A percentile compares a stretch with the other conserved stretches of the same genome.
phyloP scores from a whole-genome alignment of 768 basidiomycete species.

The Cyclocybe cylindracea region DNA sequence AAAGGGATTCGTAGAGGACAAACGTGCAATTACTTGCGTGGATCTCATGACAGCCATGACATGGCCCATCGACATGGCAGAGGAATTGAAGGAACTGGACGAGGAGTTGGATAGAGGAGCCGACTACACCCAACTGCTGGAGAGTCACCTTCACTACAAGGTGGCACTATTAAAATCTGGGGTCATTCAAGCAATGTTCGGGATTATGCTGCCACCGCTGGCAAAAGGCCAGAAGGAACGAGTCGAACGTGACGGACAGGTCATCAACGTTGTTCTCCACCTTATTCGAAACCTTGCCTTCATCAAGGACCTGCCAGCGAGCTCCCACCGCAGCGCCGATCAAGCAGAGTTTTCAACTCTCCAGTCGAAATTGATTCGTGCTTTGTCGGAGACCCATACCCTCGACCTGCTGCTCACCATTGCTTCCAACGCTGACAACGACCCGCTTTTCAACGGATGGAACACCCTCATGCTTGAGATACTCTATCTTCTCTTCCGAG shows the following conservation, averaged over 20 bases:
- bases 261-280: conserved; percentile 87
- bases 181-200: conserved; percentile 71
- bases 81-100: conserved; percentile 91
- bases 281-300: conserved; percentile 92
- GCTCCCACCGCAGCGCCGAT: conserved; percentile 72
- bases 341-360: conserved; percentile 77
- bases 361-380: conserved; percentile 74
- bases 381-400: conserved; percentile 70
- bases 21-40: conserved; percentile 77
- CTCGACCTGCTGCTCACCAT: conserved; percentile 83
- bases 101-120: conserved; percentile 78
- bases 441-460: conserved; percentile 80
- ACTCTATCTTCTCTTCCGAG: conserved; percentile 86
- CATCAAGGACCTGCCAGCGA: conserved; percentile 82
- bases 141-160: conserved; percentile 90
- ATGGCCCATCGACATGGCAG: conserved; percentile 96
- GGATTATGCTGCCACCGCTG: conserved; percentile 76
- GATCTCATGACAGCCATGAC: conserved; percentile 97
- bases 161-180: conserved; percentile 69
- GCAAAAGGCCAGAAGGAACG: conserved; percentile 71
- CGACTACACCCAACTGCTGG: conserved; percentile 84
- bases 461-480: conserved; percentile 94
- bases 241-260: conserved; percentile 76
- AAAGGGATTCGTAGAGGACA: conserved; percentile 76
- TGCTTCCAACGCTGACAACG: conserved; percentile 73